Evolutionary conservation across 495 filamentous ascomycete genomes (phyloP).

Genomic region (Friedmanniomyces simplex): DNA sequence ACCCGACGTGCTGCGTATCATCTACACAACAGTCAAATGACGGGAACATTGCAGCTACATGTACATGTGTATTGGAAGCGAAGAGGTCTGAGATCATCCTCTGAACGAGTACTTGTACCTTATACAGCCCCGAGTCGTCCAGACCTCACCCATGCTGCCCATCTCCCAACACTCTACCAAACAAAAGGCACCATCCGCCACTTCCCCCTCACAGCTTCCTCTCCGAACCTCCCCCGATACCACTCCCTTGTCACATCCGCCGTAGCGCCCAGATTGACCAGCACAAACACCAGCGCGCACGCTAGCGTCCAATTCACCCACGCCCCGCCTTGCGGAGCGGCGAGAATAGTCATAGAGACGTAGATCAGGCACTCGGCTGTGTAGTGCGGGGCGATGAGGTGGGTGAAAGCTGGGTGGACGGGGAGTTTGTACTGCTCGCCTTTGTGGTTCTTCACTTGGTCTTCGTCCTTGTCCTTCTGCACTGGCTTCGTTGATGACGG

Average conservation of each 20-base stretch:
- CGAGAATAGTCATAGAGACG: slow-evolving; percentile 60
- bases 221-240: slow-evolving; percentile 74
- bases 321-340: slow-evolving; percentile 49
- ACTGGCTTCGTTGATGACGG: not conserved
- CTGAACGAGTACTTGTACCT: too few species aligned
- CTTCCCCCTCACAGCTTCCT: slow-evolving; percentile 49
- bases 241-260: slow-evolving; percentile 66
- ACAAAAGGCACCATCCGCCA: slow-evolving; percentile 79
- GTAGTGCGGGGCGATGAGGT: slow-evolving; percentile 81
- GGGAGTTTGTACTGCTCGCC: slow-evolving; percentile 62
- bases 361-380: slow-evolving; percentile 80
- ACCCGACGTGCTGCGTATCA: not conserved
- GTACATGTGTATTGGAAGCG: too few species aligned
- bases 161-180: slow-evolving; percentile 26
- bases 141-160: too few species aligned
- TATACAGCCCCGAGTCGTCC: too few species aligned
- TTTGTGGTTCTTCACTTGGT: not conserved
- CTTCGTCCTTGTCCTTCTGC: not conserved
- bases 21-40: too few species aligned
- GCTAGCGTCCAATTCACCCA: slow-evolving; percentile 64
- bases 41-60: too few species aligned
- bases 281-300: slow-evolving; percentile 59
- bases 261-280: slow-evolving; percentile 69
- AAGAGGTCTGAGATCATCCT: not conserved
- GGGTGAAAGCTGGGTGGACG: slow-evolving; percentile 55